Evolutionary conservation across 164 flowering plant genomes (phyloP), one percentile per base, ranked within the genome.

Genomic region (Brasenia schreberi): DNA sequence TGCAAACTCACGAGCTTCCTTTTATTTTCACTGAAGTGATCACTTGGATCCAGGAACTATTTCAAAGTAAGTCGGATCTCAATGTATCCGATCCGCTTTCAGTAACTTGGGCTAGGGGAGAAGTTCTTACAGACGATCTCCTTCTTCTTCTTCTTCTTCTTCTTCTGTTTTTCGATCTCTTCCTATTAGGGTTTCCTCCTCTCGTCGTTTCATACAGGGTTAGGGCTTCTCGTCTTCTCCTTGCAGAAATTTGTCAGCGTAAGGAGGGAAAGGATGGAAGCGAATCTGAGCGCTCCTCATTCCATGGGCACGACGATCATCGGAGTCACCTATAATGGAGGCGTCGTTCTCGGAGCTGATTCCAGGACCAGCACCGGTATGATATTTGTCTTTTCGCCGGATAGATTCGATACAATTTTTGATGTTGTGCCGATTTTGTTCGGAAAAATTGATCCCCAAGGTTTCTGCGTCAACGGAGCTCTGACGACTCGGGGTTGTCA

Each of bases 271-370:
- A 49, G 56, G 56, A 75, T 80, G 84, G 84, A 82, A 76, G 65
- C 71, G 52, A 75, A 79, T 65, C 65, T 81, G 2, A 66, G 77
- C 64, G 85, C 80, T 1, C 86, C 92, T 23, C 93, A 87, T 71
- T 86, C 93, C 33, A 89, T 86, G 91, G 96, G 96, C 9, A 89
- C 96, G 5, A 89, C 96, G 69, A 87, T 89, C 76, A 81, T 89
- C 67, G 96, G 96, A 17, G 91, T 89, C 53, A 82, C 89, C 23
- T 89, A 87, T 78, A 64, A 84, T 59, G 96, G 89, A 42, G 96
- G 96, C 10, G 93, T 89, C 63, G 83, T 89, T 42, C 93, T 89
- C 65, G 96, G 93, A 9, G 96, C 96, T 45, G 96, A 89, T 67
- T 89, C 96, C 19, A 83, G 96, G 19, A 89, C 96, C 70, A 87